phyloP scores from a whole-genome alignment of 306 rosid species.

The Parietaria judaica region DNA sequence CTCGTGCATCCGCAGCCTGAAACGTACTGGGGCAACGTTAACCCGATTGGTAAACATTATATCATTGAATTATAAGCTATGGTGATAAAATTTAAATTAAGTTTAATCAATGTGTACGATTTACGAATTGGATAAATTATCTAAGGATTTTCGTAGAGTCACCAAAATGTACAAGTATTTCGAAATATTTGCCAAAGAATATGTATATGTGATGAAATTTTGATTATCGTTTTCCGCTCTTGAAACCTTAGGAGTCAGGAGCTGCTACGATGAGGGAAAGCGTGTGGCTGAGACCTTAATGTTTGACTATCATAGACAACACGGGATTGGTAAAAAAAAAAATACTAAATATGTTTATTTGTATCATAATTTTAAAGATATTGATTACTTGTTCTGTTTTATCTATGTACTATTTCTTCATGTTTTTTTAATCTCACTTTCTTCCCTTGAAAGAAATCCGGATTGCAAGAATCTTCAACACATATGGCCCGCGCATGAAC shows the following conservation, averaged over 20 bases:
- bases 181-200: too few species aligned
- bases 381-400: slow-evolving; percentile 8
- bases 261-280: slow-evolving; percentile 98
- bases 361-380: slow-evolving; percentile 7
- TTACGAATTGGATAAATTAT: too few species aligned
- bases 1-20: slow-evolving; percentile 90
- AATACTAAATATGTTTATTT: not conserved
- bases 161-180: too few species aligned
- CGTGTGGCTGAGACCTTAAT: slow-evolving; percentile 98
- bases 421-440: slow-evolving; percentile 1
- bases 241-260: slow-evolving; percentile 65
- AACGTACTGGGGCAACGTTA: slow-evolving; percentile 95
- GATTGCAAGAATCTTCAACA: slow-evolving; percentile 90
- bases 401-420: not conserved
- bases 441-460: slow-evolving; percentile 55
- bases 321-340: slow-evolving; percentile 56
- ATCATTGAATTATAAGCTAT: slow-evolving; percentile 5
- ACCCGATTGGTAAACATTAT: slow-evolving; percentile 76
- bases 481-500: slow-evolving; percentile 99
- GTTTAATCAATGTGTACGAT: too few species aligned
- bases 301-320: slow-evolving; percentile 98
- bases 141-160: too few species aligned
- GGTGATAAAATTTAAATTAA: too few species aligned
- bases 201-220: slow-evolving; percentile 3
- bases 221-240: slow-evolving; percentile 16